A percentile compares a stretch with the other conserved stretches of the same genome.
Conservation (phyloP, 179 eudicot species). For the Patellifolia procumbens region DNA sequence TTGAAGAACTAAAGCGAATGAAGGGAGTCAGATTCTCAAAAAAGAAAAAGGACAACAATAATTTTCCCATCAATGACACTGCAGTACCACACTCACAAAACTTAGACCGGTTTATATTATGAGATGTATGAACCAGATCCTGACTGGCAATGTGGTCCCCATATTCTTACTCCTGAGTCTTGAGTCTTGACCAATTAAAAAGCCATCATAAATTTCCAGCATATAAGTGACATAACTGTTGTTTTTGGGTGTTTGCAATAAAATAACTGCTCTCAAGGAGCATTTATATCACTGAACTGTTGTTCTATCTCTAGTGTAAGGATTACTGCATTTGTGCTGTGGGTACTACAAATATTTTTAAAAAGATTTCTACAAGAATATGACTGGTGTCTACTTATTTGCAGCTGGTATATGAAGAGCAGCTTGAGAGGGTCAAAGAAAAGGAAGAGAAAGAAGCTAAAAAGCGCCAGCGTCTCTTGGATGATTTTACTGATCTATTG, state of each 20-base stretch:
- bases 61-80: not conserved
- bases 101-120: not conserved
- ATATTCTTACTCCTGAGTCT: not conserved
- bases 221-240: not conserved
- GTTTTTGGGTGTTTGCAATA: not conserved
- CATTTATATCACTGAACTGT: not conserved
- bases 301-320: not conserved
- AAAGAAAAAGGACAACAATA: not conserved
- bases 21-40: not conserved
- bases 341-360: too few relatives aligned
- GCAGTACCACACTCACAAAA: not conserved
- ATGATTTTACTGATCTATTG: constrained; percentile 79
- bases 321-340: too few relatives aligned
- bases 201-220: not conserved
- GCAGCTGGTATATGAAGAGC: constrained; percentile 92
- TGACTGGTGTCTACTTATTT: constrained; percentile 3
- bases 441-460: constrained; percentile 97
- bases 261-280: not conserved
- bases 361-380: not conserved
- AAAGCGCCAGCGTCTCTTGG: constrained; percentile 79
- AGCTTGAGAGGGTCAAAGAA: constrained; percentile 86
- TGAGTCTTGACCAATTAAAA: not conserved
- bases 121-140: not conserved
- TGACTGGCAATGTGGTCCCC: not conserved
- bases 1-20: not conserved